Evolutionary conservation across 352 stramenopile genomes (phyloP), one percentile per base, ranked within the genome.

Genomic region (Pythium folliculosum): DNA sequence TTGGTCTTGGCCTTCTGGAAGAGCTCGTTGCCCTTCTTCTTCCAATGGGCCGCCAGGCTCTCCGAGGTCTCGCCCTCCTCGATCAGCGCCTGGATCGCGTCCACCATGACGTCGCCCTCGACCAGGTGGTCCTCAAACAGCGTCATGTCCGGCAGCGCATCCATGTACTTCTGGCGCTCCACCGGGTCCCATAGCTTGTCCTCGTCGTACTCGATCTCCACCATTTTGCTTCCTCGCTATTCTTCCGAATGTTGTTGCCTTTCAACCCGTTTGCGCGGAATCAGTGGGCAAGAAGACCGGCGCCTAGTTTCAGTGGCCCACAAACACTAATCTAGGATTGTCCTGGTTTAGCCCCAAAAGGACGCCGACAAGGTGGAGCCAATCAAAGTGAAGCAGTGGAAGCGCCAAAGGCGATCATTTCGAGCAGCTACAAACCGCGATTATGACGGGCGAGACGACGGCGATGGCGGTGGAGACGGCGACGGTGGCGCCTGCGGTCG

Each of bases 1-100:
- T 80, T 73, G 44, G 77, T 81, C 66, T 94, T 94, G 48, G 71
- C 88, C 69, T 91, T 79, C 27, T 76, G 63, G 65, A 95, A 94
- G 73, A 91, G 86, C 65, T 94, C 83, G 67, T 96, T 96, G 71
- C 88, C 88, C 73, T 93, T 88, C 63, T 92, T 94, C 70, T 96
- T 96, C 85, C 81, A 96, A 63, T 94, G 82, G 32, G 94, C 69
- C 68, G 88, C 88, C 38, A 96, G 77, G 55, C 77, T 92, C 75
- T 96, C 88, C 44, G 85, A 77, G 19, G 84, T 94, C 84, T 96
- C 88, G 59, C 87, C 87, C 58, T 96, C 88, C 58, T 95, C 81
- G 48, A 95, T 91, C 43, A 96, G 77, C 69, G 85, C 88, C 67
- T 94, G 81, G 70, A 96, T 95, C 17, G 88, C 88, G 25, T 84